Evolutionary conservation across 208 protist genomes (phyloP).

Genomic region (Leishmania martiniquensis): DNA sequence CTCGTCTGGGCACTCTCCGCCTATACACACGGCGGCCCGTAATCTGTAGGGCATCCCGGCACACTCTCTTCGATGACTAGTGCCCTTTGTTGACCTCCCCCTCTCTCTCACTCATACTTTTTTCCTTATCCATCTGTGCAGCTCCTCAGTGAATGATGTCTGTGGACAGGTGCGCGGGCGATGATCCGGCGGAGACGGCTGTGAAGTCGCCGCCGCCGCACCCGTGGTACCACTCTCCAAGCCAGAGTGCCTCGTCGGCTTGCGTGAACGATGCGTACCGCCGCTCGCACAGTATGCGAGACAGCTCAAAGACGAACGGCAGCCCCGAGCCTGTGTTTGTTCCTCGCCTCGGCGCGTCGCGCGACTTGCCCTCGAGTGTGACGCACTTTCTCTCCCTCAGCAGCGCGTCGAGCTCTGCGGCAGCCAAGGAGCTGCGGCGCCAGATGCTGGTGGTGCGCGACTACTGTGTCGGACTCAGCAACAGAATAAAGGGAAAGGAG

Average conservation of each 20-base stretch:
- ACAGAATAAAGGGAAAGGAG: conserved; percentile 26
- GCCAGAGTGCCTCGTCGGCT: not conserved
- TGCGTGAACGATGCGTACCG: not conserved
- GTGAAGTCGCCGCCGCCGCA: not conserved
- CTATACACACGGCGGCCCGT: too few relatives aligned
- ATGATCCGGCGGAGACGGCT: not conserved
- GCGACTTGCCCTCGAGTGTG: conserved; percentile 29
- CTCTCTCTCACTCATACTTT: too few relatives aligned
- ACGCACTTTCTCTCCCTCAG: conserved; percentile 27
- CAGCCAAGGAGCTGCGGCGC: conserved; percentile 24
- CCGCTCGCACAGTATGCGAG: conserved; percentile 12
- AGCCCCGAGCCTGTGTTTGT: not conserved
- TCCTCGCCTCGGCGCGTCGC: conserved; percentile 11
- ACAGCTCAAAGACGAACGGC: not conserved
- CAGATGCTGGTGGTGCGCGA: conserved; percentile 36
- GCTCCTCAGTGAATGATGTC: conserved; percentile 1
- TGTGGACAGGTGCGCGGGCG: not conserved
- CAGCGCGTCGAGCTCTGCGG: conserved; percentile 11
- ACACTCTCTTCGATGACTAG: too few relatives aligned
- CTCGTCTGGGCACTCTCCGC: too few relatives aligned
- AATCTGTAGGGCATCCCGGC: too few relatives aligned
- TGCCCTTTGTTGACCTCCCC: too few relatives aligned
- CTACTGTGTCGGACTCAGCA: conserved; percentile 24
- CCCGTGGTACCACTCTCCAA: not conserved
- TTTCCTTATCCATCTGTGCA: not conserved